These are phyloP conservation scores for Phytophthora pinifolia DNA, from an alignment of 352 stramenopile species.

Conservation along the genomic window DNA sequence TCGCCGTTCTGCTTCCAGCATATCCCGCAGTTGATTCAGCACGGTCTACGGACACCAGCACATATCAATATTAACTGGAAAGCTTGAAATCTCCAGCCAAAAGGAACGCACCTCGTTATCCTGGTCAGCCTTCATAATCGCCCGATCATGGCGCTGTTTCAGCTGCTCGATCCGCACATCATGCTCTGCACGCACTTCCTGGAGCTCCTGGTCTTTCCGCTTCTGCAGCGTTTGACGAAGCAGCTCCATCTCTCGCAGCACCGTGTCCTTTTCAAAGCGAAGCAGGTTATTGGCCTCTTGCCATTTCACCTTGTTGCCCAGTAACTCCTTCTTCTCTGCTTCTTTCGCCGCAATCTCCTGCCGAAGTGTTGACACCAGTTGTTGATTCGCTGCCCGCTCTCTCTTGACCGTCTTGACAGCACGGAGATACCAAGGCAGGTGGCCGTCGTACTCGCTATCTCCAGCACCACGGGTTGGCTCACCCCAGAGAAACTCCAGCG, in stretches of 20 bases:
- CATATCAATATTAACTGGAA: slow-evolving; percentile 1
- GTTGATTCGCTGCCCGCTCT: slow-evolving; percentile 32
- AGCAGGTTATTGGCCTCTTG: slow-evolving; percentile 58
- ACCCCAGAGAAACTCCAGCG: slow-evolving; percentile 32
- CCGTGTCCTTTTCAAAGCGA: slow-evolving; percentile 70
- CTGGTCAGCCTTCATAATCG: slow-evolving; percentile 52
- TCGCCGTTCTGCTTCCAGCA: slow-evolving; percentile 41
- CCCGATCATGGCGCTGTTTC: slow-evolving; percentile 47
- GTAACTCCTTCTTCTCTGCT: slow-evolving; percentile 28
- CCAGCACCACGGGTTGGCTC: not conserved
- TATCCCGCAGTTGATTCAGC: slow-evolving; percentile 38
- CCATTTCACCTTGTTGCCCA: slow-evolving; percentile 35
- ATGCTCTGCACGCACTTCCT: slow-evolving; percentile 48
- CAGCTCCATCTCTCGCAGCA: slow-evolving; percentile 59
- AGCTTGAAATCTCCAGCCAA: not conserved
- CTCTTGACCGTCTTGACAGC: slow-evolving; percentile 36
- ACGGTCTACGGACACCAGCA: slow-evolving; percentile 22
- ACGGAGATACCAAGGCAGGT: slow-evolving; percentile 66
- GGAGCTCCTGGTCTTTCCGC: slow-evolving; percentile 53
- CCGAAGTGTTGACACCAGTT: slow-evolving; percentile 20
- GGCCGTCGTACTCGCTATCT: slow-evolving; percentile 34
- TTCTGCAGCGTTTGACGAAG: slow-evolving; percentile 52
- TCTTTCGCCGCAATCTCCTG: slow-evolving; percentile 29
- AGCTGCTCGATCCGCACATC: slow-evolving; percentile 59
- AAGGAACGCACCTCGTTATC: slow-evolving; percentile 46